Evolutionary conservation across 441 rosid species (phyloP), one percentile per base, ranked within the genome.

Genomic region (Eruca vesicaria): DNA sequence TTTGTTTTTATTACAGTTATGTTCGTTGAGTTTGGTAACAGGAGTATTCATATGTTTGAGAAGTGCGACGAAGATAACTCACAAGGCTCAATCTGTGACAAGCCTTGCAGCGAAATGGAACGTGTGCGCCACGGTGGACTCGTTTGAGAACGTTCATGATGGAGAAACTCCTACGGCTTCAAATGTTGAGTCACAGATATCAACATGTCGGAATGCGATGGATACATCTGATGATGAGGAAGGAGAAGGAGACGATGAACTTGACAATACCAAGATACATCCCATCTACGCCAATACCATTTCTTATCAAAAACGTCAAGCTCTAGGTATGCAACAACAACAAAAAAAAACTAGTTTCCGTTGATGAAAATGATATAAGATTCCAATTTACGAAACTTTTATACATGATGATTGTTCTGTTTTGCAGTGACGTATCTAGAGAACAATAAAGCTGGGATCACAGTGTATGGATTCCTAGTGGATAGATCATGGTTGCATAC

Each of bases 31-130:
- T 81, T 80, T 92, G 73, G 91, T 89, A n/a, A 82, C 88, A 9
- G 97, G 97, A 50, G 86, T 94, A 28, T 89, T 90, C 72, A 86
- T 94, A 81, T 92, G 97, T 88, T 76, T 94, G 77, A 84, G 98
- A 53, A 94, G 97, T 9, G 94, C 97, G 9, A 84, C 94, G 43
- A 94, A 91, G 83, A 88, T 91, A 77, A 87, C 97, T n/a, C 98
- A 94, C 73, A 87, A 83, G 80, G 97, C 88, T 55, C 96, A 90
- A 74, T 82, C 98, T 65, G 81, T 90, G 5, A 91, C 93, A 4
- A 86, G 94, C 84, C 95, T 94, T 66, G 97, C 97, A 20, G 86
- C 97, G 2, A 91, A 86, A 72, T 94, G 98, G 98, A 94, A 94
- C 63, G 89, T 89, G 9, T 91, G 90, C 29, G 97, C 98, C 2